Conservation (phyloP, 306 rosid genomes). For the Cucumis sativus region Cucumber_9930_V3 NC_026657.2:25724501-25725000, state of each 20-base stretch:
- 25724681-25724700: not conserved
- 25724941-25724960: too few relatives aligned
- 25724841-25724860: too few relatives aligned
- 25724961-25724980: too few relatives aligned
- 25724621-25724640: not conserved
- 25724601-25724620: not conserved
- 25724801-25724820: too few relatives aligned
- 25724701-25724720: not conserved
- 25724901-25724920: too few relatives aligned
- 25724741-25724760: not conserved
- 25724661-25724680: not conserved
- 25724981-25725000: too few relatives aligned
- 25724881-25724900: too few relatives aligned
- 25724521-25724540: not conserved
- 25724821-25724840: too few relatives aligned
- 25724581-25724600: not conserved
- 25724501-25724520: not conserved
- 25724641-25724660: not conserved
- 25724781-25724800: not conserved
- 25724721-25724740: not conserved
- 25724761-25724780: not conserved
- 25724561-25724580: not conserved
- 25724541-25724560: conserved; percentile 1
- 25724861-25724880: too few relatives aligned
- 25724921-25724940: too few relatives aligned